Evolutionary conservation across 352 stramenopile genomes (phyloP), one percentile per base, ranked within the genome.

Genomic region (Pythium aristosporum): DNA sequence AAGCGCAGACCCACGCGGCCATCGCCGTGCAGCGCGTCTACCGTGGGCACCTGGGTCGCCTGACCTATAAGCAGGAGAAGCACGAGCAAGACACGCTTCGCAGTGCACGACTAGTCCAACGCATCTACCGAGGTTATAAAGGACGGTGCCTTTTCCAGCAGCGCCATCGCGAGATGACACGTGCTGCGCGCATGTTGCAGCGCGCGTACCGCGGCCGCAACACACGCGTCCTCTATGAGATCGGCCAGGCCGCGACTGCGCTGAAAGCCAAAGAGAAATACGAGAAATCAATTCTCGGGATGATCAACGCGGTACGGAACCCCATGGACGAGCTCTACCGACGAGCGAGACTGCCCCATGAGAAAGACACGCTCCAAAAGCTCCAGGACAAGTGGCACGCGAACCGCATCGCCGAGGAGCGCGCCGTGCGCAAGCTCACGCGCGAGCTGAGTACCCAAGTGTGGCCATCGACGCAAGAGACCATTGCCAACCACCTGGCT

Each of bases 261-360:
- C 71, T 90, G 20, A 84, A 80, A 42, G 77, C 79, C 1, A 85
- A 85, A 20, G 79, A 86, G 32, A 74, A 80, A 48, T 74, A 88
- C 51, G 77, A 88, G 30, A 68, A 71, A 44, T 86, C 81, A 12
- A 56, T 88, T 0, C 44, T 83, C 7, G 77, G 77, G 4, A 76
- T 71, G 68, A 41, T 88, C 5, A 75, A 88, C 36, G 67, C 75
- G 16, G 73, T 68, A 71, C 79, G 79, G 16, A 87, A 87, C 53
- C 81, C 81, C 25, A 88, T 88, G 74, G 75, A 87, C 51, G 77
- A 88, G 25, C 74, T 88, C 4, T 87, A 83, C 61, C 68, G 74
- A 3, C 74, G 81, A n/a, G 79, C 79, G 13, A 80, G 77, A 49
- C 49, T 90, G 4, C 76, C 63, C 1, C 68, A 69, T 46, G 81